Conservation (phyloP, 169 alveolate genomes). For the Cryptosporidium parvum region DNA sequence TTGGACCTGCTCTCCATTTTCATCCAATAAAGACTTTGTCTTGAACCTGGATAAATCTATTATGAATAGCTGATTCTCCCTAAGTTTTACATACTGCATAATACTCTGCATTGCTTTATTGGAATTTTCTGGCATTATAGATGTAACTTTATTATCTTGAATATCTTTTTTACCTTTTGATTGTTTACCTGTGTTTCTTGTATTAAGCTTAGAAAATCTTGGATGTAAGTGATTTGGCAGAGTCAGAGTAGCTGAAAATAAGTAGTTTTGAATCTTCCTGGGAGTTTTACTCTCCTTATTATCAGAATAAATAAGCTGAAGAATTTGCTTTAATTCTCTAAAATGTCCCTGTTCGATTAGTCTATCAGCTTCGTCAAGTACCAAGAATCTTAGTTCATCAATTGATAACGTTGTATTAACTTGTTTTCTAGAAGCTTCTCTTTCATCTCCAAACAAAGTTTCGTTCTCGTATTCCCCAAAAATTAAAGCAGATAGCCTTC, state of each 20-base stretch:
- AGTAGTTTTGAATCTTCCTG: constrained; percentile 73
- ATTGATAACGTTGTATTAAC: constrained; percentile 38
- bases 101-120: constrained; percentile 66
- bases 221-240: constrained; percentile 61
- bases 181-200: constrained; percentile 29
- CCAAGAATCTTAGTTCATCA: constrained; percentile 77
- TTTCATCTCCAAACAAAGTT: neutral
- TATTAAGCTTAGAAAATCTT: constrained; percentile 29
- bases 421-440: constrained; percentile 32
- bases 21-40: neutral
- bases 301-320: constrained; percentile 80
- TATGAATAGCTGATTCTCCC: constrained; percentile 38
- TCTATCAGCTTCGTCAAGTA: constrained; percentile 92
- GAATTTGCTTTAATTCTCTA: constrained; percentile 81
- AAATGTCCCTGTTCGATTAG: constrained; percentile 85
- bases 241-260: constrained; percentile 43
- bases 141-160: neutral
- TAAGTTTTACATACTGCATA: constrained; percentile 61
- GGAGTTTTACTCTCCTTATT: neutral
- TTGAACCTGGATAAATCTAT: constrained; percentile 64
- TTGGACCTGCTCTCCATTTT: neutral
- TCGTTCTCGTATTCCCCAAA: constrained; percentile 60
- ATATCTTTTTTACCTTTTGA: neutral
- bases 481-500: constrained; percentile 81
- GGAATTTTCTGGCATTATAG: constrained; percentile 29